Evolutionary conservation across 164 flowering plant species (phyloP), one percentile per base, ranked within the genome.

Genomic region (Sextonia rubra): DNA sequence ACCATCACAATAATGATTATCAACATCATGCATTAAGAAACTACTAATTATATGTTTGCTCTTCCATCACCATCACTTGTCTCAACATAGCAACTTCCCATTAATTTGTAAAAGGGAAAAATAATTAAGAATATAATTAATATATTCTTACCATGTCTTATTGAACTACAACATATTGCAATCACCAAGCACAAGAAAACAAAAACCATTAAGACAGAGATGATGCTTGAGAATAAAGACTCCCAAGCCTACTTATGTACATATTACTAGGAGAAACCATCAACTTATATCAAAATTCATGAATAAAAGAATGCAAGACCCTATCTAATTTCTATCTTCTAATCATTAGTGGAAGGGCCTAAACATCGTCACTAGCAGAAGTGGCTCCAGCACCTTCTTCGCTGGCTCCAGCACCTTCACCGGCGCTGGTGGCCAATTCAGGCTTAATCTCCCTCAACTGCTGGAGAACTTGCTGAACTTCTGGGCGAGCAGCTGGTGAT

Each of bases 371-470:
- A 30, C 44, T 27, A 1, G 67, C 7, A 9, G 67, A 64, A 64
- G 67, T 5, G 44, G 67, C 67, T 29, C 15, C 67, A 27, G 26
- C 32, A 15, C 61, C 84, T 24, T 79, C 85, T 23, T 78, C 85
- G 8, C 73, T 83, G 3, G 77, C 69, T 64, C 76, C 74, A 20
- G 77, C 81, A 11, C 27, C 64, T n/a, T 23, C 64, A 23, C 17
- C 15, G 27, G 66, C 20, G 6, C 14, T 37, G 8, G 24, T 22
- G n/a, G 85, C 84, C n/a, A 83, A 61, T 68, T 91, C 94, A 1
- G 94, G 91, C 69, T 82, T 86, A n/a, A 93, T 91, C 82, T 90
- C 90, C 74, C 90, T 93, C 64, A 96, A 74, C 63, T 91, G 94
- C 77, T 85, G 87, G 4, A 92, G 82, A 66, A 93, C 93, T 74